Evolutionary conservation across 371 early-diverging fungal species (phyloP).

Genomic region (Syncephalastrum monosporum): DNA sequence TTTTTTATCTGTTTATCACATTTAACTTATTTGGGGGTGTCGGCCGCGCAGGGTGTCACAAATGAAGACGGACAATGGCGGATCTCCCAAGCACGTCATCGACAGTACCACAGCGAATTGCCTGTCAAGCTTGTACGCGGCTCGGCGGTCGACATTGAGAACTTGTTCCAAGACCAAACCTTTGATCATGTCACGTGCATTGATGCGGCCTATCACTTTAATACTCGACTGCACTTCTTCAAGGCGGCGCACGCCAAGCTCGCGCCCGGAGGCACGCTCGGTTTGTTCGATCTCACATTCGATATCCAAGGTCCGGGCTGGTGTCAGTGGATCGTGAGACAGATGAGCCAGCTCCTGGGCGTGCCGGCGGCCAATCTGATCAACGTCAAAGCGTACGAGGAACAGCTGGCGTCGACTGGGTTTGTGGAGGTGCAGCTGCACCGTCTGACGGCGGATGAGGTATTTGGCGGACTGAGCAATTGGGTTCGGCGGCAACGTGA

Average conservation of each 20-base stretch:
- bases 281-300: conserved; percentile 40
- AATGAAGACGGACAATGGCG: conserved; percentile 40
- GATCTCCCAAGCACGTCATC: conserved; percentile 20
- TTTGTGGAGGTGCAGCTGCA: conserved; percentile 12
- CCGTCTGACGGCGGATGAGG: conserved; percentile 4
- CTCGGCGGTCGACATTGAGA: conserved; percentile 29
- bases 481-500: conserved; percentile 9
- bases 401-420: conserved; percentile 9
- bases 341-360: conserved; percentile 14
- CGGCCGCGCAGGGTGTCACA: conserved; percentile 39
- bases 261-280: conserved; percentile 34
- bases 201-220: conserved; percentile 61
- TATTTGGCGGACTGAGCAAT: conserved; percentile 16
- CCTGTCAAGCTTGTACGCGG: conserved; percentile 25
- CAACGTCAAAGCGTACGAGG: conserved; percentile 12
- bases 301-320: conserved; percentile 10
- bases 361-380: conserved; percentile 34
- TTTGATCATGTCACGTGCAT: conserved; percentile 52
- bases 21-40: not conserved
- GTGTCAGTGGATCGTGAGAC: conserved; percentile 6
- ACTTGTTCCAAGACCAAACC: conserved; percentile 3
- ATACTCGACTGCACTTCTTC: conserved; percentile 51
- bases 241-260: conserved; percentile 27
- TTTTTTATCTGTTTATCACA: no score
- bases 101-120: conserved; percentile 1